These are phyloP conservation scores for Eimeria zaria DNA, from an alignment of 169 alveolate genomes.

Conservation along the genomic window DNA sequence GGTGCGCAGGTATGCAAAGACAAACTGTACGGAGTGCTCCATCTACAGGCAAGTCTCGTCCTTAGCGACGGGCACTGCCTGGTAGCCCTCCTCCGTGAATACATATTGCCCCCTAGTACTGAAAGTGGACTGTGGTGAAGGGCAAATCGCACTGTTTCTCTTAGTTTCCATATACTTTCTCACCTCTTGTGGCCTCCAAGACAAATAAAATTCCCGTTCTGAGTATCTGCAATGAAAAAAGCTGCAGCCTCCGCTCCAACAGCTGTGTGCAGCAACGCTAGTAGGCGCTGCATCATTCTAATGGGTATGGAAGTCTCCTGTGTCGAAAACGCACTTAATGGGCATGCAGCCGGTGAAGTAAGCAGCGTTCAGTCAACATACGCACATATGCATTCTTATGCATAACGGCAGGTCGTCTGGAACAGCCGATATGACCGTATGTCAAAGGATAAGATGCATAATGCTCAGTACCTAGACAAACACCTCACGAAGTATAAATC, in stretches of 20 bases:
- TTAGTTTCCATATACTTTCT: neutral
- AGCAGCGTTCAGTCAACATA: neutral
- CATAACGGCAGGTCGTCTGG: neutral
- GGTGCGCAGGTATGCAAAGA: neutral
- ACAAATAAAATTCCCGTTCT: conserved; percentile 78
- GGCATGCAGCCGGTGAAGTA: neutral
- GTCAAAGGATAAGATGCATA: neutral
- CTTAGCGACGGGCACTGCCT: neutral
- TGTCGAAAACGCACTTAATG: neutral
- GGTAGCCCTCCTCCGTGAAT: neutral
- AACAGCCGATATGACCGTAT: neutral
- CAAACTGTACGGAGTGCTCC: neutral
- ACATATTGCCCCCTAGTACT: no score
- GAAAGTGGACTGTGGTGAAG: neutral
- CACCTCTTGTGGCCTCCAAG: conserved; percentile 83
- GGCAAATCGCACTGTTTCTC: neutral
- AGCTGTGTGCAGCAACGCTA: conserved; percentile 76
- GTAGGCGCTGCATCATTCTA: conserved; percentile 79
- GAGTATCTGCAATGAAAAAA: conserved; percentile 83
- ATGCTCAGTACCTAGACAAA: neutral
- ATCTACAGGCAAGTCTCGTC: neutral
- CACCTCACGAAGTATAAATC: neutral
- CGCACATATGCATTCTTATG: neutral
- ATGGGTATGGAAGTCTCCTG: conserved; percentile 81
- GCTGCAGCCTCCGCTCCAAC: conserved; percentile 83